Conservation (phyloP, 1,139 yeast genomes). For the Sugiyamaella xylanicola region DNA sequence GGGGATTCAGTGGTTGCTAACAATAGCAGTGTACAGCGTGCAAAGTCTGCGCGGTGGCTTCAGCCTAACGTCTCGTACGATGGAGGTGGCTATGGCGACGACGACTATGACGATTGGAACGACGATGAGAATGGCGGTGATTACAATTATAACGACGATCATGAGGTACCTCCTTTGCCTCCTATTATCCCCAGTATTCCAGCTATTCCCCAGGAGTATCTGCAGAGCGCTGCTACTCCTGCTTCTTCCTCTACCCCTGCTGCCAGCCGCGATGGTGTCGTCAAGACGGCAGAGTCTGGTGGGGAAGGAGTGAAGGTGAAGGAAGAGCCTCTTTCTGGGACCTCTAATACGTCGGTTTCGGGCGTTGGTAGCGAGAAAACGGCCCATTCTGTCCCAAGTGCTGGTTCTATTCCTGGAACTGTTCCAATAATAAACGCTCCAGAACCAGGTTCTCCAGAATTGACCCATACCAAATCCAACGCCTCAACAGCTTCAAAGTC, state of each 20-base stretch:
- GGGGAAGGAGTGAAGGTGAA: no score
- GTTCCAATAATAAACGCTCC: background rate
- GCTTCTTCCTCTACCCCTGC: no score
- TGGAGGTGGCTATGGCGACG: conserved; percentile 42
- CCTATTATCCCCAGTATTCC: conserved; percentile 33
- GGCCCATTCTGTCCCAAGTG: background rate
- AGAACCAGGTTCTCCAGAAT: background rate
- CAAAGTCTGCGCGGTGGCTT: conserved; percentile 46
- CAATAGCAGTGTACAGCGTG: conserved; percentile 8
- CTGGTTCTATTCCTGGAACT: background rate
- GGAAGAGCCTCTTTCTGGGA: background rate
- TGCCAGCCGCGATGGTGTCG: no score
- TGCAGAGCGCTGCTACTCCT: background rate
- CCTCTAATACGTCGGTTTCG: background rate
- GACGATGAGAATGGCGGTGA: conserved; percentile 33
- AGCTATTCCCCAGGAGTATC: conserved; percentile 14
- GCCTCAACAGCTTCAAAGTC: conserved; percentile 23
- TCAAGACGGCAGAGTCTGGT: no score
- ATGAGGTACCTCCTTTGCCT: conserved; percentile 31
- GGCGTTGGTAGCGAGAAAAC: no score
- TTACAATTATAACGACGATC: conserved; percentile 32
- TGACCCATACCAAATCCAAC: conserved; percentile 24
- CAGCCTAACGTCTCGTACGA: conserved; percentile 39
- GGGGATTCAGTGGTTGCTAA: conserved; percentile 4
- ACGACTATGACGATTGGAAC: conserved; percentile 28